Evolutionary conservation across 371 early-diverging fungal genomes (phyloP).

Genomic region (Cokeromyces recurvatus): DNA sequence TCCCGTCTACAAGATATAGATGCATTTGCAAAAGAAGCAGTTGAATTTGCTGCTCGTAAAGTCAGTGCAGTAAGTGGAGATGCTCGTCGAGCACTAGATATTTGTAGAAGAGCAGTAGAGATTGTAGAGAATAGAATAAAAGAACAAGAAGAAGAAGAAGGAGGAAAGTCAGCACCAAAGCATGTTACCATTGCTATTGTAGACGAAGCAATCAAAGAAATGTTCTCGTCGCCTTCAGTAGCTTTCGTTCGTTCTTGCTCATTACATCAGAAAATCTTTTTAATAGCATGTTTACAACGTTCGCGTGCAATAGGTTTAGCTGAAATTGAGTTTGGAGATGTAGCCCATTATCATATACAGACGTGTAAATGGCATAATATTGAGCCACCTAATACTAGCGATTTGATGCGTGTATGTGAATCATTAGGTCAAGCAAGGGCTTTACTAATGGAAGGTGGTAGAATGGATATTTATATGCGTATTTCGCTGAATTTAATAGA

Average conservation of each 20-base stretch:
- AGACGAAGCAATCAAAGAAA: slow-evolving; percentile 76
- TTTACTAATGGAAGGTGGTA: slow-evolving; percentile 62
- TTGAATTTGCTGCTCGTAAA: slow-evolving; percentile 92
- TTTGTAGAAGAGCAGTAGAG: slow-evolving; percentile 87
- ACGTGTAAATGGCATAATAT: slow-evolving; percentile 65
- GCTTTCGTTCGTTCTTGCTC: slow-evolving; percentile 69
- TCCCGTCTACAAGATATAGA: slow-evolving; percentile 71
- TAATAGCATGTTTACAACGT: slow-evolving; percentile 65
- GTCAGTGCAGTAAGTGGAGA: slow-evolving; percentile 96
- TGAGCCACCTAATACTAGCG: slow-evolving; percentile 57
- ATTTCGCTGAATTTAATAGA: slow-evolving; percentile 64
- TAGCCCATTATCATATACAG: slow-evolving; percentile 45
- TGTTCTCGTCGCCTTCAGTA: slow-evolving; percentile 76
- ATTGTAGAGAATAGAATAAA: slow-evolving; percentile 58
- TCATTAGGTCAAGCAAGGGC: slow-evolving; percentile 64
- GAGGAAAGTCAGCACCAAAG: neutral
- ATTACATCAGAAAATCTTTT: slow-evolving; percentile 80
- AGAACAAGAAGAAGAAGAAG: neutral
- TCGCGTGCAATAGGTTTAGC: slow-evolving; percentile 64
- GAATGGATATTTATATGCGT: slow-evolving; percentile 67
- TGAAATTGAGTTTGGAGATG: slow-evolving; percentile 76
- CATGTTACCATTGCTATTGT: slow-evolving; percentile 75
- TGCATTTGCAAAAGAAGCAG: slow-evolving; percentile 77
- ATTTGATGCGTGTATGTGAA: slow-evolving; percentile 62
- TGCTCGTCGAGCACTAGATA: slow-evolving; percentile 94